Evolutionary conservation across 768 basidiomycete species (phyloP), one percentile per base, ranked within the genome.

Genomic region (Lentinula raphanica): DNA sequence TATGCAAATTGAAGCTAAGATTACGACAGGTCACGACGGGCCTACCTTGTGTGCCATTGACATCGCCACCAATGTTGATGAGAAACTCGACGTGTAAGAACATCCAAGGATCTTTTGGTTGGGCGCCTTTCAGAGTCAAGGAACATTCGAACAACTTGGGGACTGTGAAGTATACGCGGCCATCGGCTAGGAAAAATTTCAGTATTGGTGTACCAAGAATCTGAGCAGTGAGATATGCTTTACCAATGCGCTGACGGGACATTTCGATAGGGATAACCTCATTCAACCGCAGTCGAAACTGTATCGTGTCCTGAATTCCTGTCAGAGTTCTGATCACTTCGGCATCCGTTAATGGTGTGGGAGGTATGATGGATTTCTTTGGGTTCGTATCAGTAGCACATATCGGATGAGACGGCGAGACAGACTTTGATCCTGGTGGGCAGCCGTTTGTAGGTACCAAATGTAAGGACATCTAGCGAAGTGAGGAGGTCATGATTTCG

Each of bases 401-500:
- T 8, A 40, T 49, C 35, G 58, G 53, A 59, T 17, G 51, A 29
- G 49, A 64, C 57, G 19, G 36, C 12, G 35, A 50, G 58, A 63
- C 63, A 21, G 54, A 91, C 92, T 83, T 90, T 91, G 68, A 96
- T 88, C 53, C 76, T 78, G 1, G 84, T 80, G 17, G 96, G 94
- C 15, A 98, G 81, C 27, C 92, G 79, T 38, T 84, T 77, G 67
- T 98, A 98, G 15, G 90, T 86, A 0, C 94, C 95, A 12, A 85
- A 86, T 1, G 90, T 90, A 31, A 97, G 77, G 56, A 98, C 90
- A 63, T 94, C 90, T 36, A 98, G 74, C 23, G 95, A 95, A 0
- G 94, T 96, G 3, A 94, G 79, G 23, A 98, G 76, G 71, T 98
- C 96, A 60, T 95, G 93, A 72, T 98, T 98, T 58, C 95, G 87